phyloP scores from a whole-genome alignment of 83 land plant species.

The Diphasiastrum complanatum region DNA sequence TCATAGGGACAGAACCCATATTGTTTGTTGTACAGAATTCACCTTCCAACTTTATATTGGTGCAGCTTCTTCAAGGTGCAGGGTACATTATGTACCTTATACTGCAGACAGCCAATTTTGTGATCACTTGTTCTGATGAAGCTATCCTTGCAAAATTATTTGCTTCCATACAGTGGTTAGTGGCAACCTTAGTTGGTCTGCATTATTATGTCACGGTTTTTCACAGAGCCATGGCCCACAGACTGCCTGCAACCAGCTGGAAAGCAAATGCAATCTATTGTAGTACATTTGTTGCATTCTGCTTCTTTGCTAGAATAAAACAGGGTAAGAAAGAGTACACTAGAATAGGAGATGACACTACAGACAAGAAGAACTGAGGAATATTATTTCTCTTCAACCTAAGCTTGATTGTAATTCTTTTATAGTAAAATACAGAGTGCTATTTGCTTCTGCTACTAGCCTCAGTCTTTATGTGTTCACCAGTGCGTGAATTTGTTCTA shows the following conservation, averaged over 20 bases:
- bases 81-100: slow-evolving; percentile 64
- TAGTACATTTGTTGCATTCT: slow-evolving; percentile 46
- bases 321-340: slow-evolving; percentile 63
- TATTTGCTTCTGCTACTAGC: too few species aligned
- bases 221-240: slow-evolving; percentile 58
- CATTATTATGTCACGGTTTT: slow-evolving; percentile 82
- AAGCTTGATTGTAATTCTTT: too few species aligned
- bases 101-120: slow-evolving; percentile 47
- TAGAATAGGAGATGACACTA: slow-evolving; percentile 32
- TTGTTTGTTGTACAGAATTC: slow-evolving; percentile 59
- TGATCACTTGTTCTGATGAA: slow-evolving; percentile 39
- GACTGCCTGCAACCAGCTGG: slow-evolving; percentile 73
- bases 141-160: slow-evolving; percentile 35
- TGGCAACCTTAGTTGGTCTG: slow-evolving; percentile 60
- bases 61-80: slow-evolving; percentile 65
- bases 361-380: slow-evolving; percentile 39
- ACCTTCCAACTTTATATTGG: slow-evolving; percentile 43
- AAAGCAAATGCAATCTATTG: slow-evolving; percentile 59
- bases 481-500: too few species aligned
- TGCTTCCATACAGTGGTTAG: slow-evolving; percentile 52
- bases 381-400: too few species aligned
- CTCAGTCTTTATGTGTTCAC: too few species aligned
- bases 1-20: slow-evolving; percentile 71
- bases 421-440: too few species aligned
- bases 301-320: slow-evolving; percentile 52